Evolutionary conservation across 208 protist species (phyloP), one percentile per base, ranked within the genome.

Genomic region (Tritrichomonas musculus): DNA sequence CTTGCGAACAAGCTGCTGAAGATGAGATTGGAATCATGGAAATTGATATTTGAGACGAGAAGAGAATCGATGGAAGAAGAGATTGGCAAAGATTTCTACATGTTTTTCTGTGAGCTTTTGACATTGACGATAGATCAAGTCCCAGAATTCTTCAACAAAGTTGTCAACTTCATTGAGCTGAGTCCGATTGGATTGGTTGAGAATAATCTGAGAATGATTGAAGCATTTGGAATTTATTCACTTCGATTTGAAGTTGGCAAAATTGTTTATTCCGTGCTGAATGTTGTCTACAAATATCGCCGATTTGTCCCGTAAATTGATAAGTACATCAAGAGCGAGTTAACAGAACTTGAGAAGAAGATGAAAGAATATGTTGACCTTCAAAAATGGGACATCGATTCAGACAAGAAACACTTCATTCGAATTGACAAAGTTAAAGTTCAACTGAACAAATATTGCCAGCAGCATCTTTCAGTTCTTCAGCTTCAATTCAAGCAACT

Each of bases 401-500:
- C 77, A 13, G 77, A 88, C n/a, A 88, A 88, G 47, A 88, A 88
- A 30, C 77, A 88, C 27, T 53, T 88, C 17, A 17, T 88, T 9
- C 53, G 41, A 17, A 88, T 88, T 50, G 77, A 88, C n/a, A 53
- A 25, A 60, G 47, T 88, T 39, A 88, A 88, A 50, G 47, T 41
- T 22, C 77, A 88, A 50, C 39, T 88, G n/a, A 88, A 88, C n/a
- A 88, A 88, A 57, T 88, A 88, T 49, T 88, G 77, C 30, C 77
- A 88, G 30, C n/a, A 88, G 39, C 41, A 88, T 27, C 33, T 88
- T 27, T 14, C 25, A 41, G 41, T 88, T 27, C 33, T 88, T 49
- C 25, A 53, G 39, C 47, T 27, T 55, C 44, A 53, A 25, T 88
- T 88, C 47, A 88, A 47, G 57, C 47, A 53, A 47, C n/a, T 88